phyloP scores from a whole-genome alignment of 208 protist species.

The Leishmania braziliensis region DNA sequence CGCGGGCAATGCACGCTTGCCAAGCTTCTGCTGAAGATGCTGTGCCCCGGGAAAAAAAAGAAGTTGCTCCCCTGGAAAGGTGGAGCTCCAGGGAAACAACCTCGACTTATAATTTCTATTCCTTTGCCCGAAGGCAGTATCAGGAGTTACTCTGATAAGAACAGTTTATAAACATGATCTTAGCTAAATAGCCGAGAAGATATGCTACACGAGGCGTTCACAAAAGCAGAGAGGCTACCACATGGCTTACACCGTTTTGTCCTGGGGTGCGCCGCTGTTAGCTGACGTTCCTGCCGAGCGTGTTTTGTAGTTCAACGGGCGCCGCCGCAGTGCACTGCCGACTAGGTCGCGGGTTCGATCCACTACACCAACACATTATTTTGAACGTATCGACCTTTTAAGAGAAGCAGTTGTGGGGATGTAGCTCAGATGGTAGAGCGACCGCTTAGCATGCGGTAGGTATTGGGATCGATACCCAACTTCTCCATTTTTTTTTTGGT shows the following conservation, averaged over 20 bases:
- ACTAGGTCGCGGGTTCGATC: background rate
- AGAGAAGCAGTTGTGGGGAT: conserved; percentile 39
- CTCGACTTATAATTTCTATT: conserved; percentile 44
- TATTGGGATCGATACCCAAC: conserved; percentile 95
- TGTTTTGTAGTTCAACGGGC: too few relatives aligned
- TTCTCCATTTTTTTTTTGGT: conserved; percentile 80
- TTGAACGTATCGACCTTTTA: too few relatives aligned
- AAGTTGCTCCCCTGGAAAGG: conserved; percentile 44
- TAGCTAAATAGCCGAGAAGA: conserved; percentile 92
- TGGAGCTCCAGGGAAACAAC: conserved; percentile 78
- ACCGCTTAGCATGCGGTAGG: conserved; percentile 93
- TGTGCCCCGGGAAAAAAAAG: background rate
- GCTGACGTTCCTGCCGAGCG: too few relatives aligned
- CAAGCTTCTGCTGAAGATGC: background rate
- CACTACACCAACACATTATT: too few relatives aligned
- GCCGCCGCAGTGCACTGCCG: too few relatives aligned
- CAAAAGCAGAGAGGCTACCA: accelerated
- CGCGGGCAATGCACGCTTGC: background rate
- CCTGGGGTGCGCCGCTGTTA: too few relatives aligned
- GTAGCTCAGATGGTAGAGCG: conserved; percentile 94
- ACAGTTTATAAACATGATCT: conserved; percentile 92
- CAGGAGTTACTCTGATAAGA: conserved; percentile 92
- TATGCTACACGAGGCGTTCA: background rate
- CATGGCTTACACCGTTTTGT: background rate
- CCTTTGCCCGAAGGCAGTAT: conserved; percentile 65